phyloP scores from a whole-genome alignment of 441 rosid genomes.

The Raphanus hybrid region DNA sequence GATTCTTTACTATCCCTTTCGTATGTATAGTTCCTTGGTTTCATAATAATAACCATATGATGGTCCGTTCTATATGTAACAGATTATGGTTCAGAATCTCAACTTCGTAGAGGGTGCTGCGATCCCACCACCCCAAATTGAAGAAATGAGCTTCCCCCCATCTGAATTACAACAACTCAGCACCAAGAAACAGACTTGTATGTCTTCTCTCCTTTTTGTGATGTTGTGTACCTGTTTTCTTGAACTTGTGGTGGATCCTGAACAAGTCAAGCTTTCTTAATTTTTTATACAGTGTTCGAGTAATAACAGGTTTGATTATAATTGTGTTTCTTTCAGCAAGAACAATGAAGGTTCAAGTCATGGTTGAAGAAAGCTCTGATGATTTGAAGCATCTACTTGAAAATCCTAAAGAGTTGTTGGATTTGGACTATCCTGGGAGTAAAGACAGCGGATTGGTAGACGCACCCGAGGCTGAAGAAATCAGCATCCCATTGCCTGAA shows the following conservation, averaged over 20 bases:
- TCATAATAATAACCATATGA: too few relatives aligned
- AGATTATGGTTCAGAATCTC: slow-evolving; percentile 56
- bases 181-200: slow-evolving; percentile 21
- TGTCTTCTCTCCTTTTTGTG: neutral
- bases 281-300: too few relatives aligned
- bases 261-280: slow-evolving; percentile 1
- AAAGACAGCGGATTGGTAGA: slow-evolving; percentile 65
- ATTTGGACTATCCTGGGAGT: slow-evolving; percentile 56
- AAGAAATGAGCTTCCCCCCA: slow-evolving; percentile 17
- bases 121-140: slow-evolving; percentile 11
- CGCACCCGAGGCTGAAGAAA: neutral
- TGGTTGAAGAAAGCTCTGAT: slow-evolving; percentile 35
- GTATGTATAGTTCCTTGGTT: too few relatives aligned
- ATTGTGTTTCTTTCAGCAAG: slow-evolving; percentile 41
- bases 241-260: neutral
- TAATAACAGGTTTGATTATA: too few relatives aligned
- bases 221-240: neutral
- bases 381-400: slow-evolving; percentile 61
- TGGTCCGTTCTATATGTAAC: too few relatives aligned
- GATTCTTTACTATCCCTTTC: too few relatives aligned
- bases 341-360: slow-evolving; percentile 30
- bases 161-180: slow-evolving; percentile 1
- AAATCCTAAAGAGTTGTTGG: slow-evolving; percentile 65
- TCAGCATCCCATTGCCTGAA: neutral
- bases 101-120: slow-evolving; percentile 48